Percentiles rank a stretch among this genome's conserved stretches.
Conservation (phyloP, 1,284 basidiomycete genomes). For the Rugosomyces carneus region DNA sequence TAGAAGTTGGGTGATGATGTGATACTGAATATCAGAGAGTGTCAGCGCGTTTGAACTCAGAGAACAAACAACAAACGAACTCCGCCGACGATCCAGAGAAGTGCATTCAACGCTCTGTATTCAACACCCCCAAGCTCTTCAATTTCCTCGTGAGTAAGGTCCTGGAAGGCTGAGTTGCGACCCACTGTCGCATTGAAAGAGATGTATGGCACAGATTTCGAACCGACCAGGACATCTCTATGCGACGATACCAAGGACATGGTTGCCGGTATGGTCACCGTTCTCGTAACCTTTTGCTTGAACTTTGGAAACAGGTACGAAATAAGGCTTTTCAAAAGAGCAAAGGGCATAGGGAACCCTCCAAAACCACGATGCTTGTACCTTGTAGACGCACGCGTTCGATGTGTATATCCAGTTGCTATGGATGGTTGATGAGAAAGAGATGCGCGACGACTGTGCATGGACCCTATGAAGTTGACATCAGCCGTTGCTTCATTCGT, state of each 20-base stretch:
- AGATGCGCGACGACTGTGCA: constrained; percentile 16
- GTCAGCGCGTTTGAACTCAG: constrained; percentile 6
- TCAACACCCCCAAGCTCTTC: constrained; percentile 94
- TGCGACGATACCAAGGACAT: constrained; percentile 52
- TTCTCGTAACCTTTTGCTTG: constrained; percentile 47
- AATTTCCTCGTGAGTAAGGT: constrained; percentile 76
- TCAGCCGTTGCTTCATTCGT: neutral
- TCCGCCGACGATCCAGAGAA: constrained; percentile 70
- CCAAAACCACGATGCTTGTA: constrained; percentile 59
- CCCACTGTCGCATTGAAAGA: constrained; percentile 83
- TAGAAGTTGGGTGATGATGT: constrained; percentile 61
- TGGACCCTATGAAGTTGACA: constrained; percentile 18
- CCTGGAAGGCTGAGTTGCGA: constrained; percentile 83
- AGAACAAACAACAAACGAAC: constrained; percentile 32
- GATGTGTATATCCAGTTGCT: constrained; percentile 16
- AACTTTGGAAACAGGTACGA: constrained; percentile 52
- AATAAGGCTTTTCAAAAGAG: constrained; percentile 45
- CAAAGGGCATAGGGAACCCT: constrained; percentile 83
- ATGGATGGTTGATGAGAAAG: constrained; percentile 18
- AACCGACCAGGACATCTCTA: constrained; percentile 30
- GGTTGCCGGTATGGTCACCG: constrained; percentile 70
- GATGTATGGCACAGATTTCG: constrained; percentile 73
- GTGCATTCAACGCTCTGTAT: constrained; percentile 79
- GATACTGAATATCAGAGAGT: constrained; percentile 49
- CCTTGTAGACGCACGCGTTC: constrained; percentile 20